Evolutionary conservation across 495 filamentous ascomycete genomes (phyloP).

Genomic region (Friedmanniomyces simplex): DNA sequence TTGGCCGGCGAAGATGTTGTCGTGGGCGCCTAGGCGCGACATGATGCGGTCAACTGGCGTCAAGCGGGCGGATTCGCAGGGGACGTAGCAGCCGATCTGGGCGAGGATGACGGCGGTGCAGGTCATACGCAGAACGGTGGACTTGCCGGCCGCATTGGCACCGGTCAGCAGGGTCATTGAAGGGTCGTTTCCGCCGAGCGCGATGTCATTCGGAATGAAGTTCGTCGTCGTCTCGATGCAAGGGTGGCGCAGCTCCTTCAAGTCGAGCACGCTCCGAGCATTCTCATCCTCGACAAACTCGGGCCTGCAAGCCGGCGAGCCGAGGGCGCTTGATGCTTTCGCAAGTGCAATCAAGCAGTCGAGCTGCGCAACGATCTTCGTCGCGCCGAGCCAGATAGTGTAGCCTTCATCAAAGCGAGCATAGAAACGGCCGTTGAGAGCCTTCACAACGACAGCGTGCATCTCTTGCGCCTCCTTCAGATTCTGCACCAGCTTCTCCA

Average conservation of each 20-base stretch:
- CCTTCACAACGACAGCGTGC: slow-evolving; percentile 84
- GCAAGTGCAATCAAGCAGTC: slow-evolving; percentile 92
- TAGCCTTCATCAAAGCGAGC: slow-evolving; percentile 82
- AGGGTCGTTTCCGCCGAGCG: slow-evolving; percentile 63
- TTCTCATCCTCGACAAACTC: slow-evolving; percentile 67
- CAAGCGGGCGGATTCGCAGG: slow-evolving; percentile 68
- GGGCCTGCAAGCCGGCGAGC: slow-evolving; percentile 80
- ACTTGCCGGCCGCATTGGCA: slow-evolving; percentile 97
- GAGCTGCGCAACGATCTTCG: slow-evolving; percentile 79
- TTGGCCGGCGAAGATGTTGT: slow-evolving; percentile 98
- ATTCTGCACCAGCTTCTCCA: slow-evolving; percentile 68
- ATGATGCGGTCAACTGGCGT: slow-evolving; percentile 96
- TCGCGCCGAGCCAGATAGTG: slow-evolving; percentile 72
- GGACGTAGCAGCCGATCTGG: slow-evolving; percentile 93
- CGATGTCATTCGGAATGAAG: slow-evolving; percentile 95
- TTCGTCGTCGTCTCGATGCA: slow-evolving; percentile 81
- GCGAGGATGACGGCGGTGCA: slow-evolving; percentile 97
- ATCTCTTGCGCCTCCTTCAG: slow-evolving; percentile 91
- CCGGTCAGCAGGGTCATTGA: slow-evolving; percentile 92
- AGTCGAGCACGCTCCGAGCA: slow-evolving; percentile 67
- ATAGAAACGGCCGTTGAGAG: slow-evolving; percentile 74
- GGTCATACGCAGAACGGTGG: slow-evolving; percentile 94
- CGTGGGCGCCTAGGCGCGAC: slow-evolving; percentile 94
- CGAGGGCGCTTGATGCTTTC: slow-evolving; percentile 72
- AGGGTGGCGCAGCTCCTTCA: slow-evolving; percentile 85